A percentile compares a stretch with the other conserved stretches of the same genome.
Conservation (phyloP, 257 asterid genomes). For the Haberlea rhodopensis region DNA sequence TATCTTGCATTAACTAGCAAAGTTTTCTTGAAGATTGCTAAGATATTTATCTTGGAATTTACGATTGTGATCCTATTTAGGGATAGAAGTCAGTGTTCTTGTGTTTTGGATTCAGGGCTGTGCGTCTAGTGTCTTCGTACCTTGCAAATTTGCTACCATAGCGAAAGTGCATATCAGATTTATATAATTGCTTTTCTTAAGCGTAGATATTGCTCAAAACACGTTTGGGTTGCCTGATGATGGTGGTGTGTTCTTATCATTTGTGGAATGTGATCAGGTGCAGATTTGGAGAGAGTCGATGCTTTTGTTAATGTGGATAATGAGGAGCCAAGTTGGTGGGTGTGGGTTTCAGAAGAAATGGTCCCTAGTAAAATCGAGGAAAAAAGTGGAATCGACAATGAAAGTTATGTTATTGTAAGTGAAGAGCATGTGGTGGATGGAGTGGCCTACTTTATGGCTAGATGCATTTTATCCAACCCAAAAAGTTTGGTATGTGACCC, state of each 20-base stretch:
- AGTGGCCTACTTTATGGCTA: conserved; percentile 87
- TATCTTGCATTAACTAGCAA: no score
- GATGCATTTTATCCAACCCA: conserved; percentile 72
- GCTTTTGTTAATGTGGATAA: conserved; percentile 58
- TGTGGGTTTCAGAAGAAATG: conserved; percentile 81
- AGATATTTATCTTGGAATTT: background rate
- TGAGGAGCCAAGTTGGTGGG: conserved; percentile 97
- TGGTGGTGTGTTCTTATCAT: background rate
- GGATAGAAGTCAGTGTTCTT: no score
- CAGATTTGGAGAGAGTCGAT: conserved; percentile 59
- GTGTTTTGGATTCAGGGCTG: background rate
- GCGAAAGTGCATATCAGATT: background rate
- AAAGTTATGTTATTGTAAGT: conserved; percentile 65
- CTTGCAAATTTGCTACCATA: no score
- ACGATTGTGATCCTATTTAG: no score
- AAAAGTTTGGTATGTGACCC: conserved; percentile 55
- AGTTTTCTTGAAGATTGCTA: background rate
- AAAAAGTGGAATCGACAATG: conserved; percentile 71
- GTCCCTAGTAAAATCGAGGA: conserved; percentile 56
- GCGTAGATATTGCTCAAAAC: background rate
- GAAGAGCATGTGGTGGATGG: conserved; percentile 91
- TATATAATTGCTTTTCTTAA: no score
- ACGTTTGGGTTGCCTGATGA: background rate
- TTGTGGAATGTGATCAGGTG: conserved; percentile 37
- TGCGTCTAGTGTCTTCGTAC: background rate